Evolutionary conservation across 2,329 filamentous ascomycete species (phyloP), one percentile per base, ranked within the genome.

Genomic region (Ophiocordyceps australis): DNA sequence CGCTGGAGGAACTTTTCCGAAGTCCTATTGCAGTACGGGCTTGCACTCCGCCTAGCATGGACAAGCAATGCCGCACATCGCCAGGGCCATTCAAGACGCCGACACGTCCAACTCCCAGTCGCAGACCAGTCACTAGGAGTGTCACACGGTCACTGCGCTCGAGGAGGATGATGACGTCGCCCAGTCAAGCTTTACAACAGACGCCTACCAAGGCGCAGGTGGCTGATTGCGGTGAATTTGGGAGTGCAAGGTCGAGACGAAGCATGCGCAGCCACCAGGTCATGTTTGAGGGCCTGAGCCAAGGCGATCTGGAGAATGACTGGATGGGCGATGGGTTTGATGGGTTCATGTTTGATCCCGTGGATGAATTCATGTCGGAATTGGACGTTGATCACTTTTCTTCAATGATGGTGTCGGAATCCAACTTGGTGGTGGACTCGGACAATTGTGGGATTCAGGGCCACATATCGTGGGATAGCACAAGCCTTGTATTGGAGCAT

Each of bases 1-100:
- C 65, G 19, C 46, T 78, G 5, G 63, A 69, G 21, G 58, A 64
- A 25, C 59, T 89, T 5, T 85, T 89, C 38, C 71, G 74, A 29
- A 74, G 55, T 40, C 63, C 49, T 33, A 54, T 52, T 28, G 28
- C 36, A 16, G 33, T 41, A 36, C 45, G 60, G 37, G 57, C 50
- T 27, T 72, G 54, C 27, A 72, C 58, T 4, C 66, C 59, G 32
- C 59, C 59, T 31, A 65, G 62, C 5, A 57, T 49, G 22, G 37
- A 45, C 5, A n/a, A n/a, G n/a, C n/a, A 62, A 59, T 42, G 28
- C 33, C 2, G 27, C 32, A 25, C 35, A 2, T 50, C 55, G 29
- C 47, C 54, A 19, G 55, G 55, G 26, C 50, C 51, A 3, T 68
- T 72, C 44, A 73, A 72, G 44, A 75, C 72, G 3, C 69, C 71